Evolutionary conservation across 2,329 filamentous ascomycete species (phyloP), one percentile per base, ranked within the genome.

Genomic region (Venturia aucupariae): DNA sequence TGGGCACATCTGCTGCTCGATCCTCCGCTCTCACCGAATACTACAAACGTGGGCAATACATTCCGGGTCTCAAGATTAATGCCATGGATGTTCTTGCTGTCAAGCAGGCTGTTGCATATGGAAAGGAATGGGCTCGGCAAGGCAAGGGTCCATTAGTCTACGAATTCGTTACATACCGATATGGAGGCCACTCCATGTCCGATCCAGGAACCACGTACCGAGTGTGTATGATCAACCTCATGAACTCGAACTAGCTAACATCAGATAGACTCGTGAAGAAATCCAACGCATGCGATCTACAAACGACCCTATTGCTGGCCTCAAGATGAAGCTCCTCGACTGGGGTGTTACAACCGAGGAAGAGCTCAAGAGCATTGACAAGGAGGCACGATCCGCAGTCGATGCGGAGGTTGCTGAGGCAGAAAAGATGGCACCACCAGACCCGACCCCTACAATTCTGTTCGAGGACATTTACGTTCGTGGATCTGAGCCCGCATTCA

Each of bases 31-130:
- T 97, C 76, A 97, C 94, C 78, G 94, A 99, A 79, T 99, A 99
- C 88, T 97, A 99, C 87, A 97, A 97, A 88, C 93, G 94, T 81
- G 94, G 94, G 70, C 94, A 99, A 82, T 99, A 97, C 84, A 99
- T 99, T 71, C 93, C 94, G 65, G 94, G 94, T 82, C 86, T 99
- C 73, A 99, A 99, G 86, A 91, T 99, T 79, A 99, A 99, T 81
- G 94, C 91, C 75, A 99, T 99, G 94, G 94, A 99, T 76, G 92
- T 96, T 72, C 89, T 99, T 68, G 93, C 94, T 68, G 93, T 97
- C 78, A 96, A 96, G 85, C 92, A 93, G 63, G 94, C 94, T 69
- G 92, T 96, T 73, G 83, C 93, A 80, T 92, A 96, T 82, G 92
- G 89, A 75, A 96, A 94, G 83, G 85, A 96, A 75, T 96, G 88